A percentile compares a stretch with the other conserved stretches of the same genome.
phyloP scores from a whole-genome alignment of 805 yeast species.

The Metschnikowia reukaufii region DNA sequence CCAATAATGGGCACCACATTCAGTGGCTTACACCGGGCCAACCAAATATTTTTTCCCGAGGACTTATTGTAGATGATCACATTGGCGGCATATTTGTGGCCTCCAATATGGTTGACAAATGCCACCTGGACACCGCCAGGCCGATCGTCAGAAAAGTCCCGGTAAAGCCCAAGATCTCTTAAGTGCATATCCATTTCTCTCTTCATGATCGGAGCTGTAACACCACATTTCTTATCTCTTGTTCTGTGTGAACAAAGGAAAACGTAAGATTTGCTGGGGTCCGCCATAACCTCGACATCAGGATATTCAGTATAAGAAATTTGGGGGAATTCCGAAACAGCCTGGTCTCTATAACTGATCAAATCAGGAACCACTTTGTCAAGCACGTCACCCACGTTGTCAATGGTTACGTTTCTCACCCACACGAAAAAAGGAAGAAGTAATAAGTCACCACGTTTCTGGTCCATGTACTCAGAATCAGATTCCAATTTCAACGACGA shows the following conservation, averaged over 20 bases:
- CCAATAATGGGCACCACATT: conserved; percentile 74
- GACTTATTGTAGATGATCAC: conserved; percentile 66
- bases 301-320: conserved; percentile 20
- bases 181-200: conserved; percentile 72
- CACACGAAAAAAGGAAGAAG: conserved; percentile 75
- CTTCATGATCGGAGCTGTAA: conserved; percentile 89
- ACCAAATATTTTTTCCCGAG: conserved; percentile 79
- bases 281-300: conserved; percentile 32
- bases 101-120: conserved; percentile 87
- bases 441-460: conserved; percentile 56
- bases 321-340: conserved; percentile 10
- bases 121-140: conserved; percentile 72
- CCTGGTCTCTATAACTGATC: conserved; percentile 23
- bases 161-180: conserved; percentile 65
- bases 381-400: conserved; percentile 46
- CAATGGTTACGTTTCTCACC: conserved; percentile 51
- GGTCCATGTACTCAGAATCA: conserved; percentile 40
- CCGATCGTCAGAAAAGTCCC: conserved; percentile 76
- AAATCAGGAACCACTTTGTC: conserved; percentile 44
- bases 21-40: conserved; percentile 80
- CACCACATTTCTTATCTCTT: conserved; percentile 90
- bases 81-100: conserved; percentile 93
- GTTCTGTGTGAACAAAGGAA: conserved; percentile 87
- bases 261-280: conserved; percentile 45
- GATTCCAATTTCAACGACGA: conserved; percentile 46